Conservation (phyloP, 768 basidiomycete genomes). For the Podaxis mareebaensis region DNA sequence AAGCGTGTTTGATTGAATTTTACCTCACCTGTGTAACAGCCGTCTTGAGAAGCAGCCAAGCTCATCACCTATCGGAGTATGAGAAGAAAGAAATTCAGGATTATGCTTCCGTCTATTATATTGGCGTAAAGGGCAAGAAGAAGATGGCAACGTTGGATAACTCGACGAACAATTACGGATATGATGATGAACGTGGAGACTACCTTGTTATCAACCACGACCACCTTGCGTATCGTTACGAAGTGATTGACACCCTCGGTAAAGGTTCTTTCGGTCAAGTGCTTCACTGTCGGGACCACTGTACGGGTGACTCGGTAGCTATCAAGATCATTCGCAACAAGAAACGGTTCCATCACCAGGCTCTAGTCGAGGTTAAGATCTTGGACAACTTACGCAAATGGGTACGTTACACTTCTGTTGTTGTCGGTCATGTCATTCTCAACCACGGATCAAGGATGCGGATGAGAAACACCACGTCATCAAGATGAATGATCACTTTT, state of each 20-base stretch:
- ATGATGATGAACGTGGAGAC: conserved; percentile 98
- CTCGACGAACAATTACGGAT: conserved; percentile 86
- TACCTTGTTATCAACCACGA: conserved; percentile 89
- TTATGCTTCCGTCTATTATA: conserved; percentile 78
- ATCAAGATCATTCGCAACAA: conserved; percentile 99
- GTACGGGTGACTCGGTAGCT: conserved; percentile 93
- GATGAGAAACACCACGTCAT: conserved; percentile 98
- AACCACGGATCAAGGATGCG: conserved; percentile 60
- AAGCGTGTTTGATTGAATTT: conserved; percentile 4
- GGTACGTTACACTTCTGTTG: conserved; percentile 52
- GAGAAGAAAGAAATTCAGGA: conserved; percentile 93
- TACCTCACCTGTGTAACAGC: conserved; percentile 29
- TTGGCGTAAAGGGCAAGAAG: conserved; percentile 81
- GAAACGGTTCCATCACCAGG: conserved; percentile 98
- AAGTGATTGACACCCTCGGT: conserved; percentile 87
- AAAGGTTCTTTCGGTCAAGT: conserved; percentile 99
- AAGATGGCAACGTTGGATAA: conserved; percentile 74
- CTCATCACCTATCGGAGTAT: conserved; percentile 77
- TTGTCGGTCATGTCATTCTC: background rate
- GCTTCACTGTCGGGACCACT: conserved; percentile 91
- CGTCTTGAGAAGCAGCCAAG: conserved; percentile 64
- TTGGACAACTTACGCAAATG: conserved; percentile 96
- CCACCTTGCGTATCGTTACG: conserved; percentile 97
- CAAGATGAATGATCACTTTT: conserved; percentile 98
- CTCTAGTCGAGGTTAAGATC: conserved; percentile 98